Conservation (phyloP, 495 filamentous ascomycete genomes). For the Lasiosphaeriaceae sp. region DNA sequence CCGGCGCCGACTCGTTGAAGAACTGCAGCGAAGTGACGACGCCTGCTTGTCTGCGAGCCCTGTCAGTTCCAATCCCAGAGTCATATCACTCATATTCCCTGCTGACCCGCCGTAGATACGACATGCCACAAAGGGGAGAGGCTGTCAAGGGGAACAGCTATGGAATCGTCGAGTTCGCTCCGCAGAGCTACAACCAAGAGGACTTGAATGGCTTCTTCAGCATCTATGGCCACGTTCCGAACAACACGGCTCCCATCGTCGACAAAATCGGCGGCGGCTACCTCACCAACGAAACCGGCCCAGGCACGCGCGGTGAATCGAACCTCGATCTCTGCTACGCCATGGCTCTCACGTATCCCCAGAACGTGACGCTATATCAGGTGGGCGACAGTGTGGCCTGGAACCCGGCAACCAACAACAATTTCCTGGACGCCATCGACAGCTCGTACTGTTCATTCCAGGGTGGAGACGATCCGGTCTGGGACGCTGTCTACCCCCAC, state of each 20-base stretch:
- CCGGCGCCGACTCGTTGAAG: slow-evolving; percentile 11
- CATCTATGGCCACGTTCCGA: slow-evolving; percentile 1
- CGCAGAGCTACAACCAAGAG: slow-evolving; percentile 35
- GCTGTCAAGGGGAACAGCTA: slow-evolving; percentile 24
- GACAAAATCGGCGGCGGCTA: slow-evolving; percentile 23
- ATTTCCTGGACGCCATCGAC: slow-evolving; percentile 48
- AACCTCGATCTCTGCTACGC: slow-evolving; percentile 29
- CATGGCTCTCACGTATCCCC: slow-evolving; percentile 47
- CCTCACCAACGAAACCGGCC: slow-evolving; percentile 10
- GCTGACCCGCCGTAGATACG: slow-evolving; percentile 10
- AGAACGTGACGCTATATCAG: slow-evolving; percentile 54
- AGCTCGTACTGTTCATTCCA: slow-evolving; percentile 51
- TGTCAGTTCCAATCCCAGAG: slow-evolving; percentile 17
- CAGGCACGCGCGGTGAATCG: slow-evolving; percentile 27
- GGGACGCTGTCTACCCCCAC: slow-evolving; percentile 49
- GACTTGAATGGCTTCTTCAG: slow-evolving; percentile 4
- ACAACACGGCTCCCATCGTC: slow-evolving; percentile 12
- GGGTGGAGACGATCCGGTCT: slow-evolving; percentile 33
- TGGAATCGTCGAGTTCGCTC: slow-evolving; percentile 37
- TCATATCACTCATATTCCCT: neutral
- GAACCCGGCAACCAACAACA: slow-evolving; percentile 54
- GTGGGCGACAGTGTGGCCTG: slow-evolving; percentile 47
- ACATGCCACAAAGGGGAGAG: slow-evolving; percentile 11
- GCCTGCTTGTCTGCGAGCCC: slow-evolving; percentile 30
- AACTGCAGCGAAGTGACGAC: slow-evolving; percentile 31